Conservation (phyloP, 2,329 filamentous ascomycete species). For the Trichothecium roseum region DNA sequence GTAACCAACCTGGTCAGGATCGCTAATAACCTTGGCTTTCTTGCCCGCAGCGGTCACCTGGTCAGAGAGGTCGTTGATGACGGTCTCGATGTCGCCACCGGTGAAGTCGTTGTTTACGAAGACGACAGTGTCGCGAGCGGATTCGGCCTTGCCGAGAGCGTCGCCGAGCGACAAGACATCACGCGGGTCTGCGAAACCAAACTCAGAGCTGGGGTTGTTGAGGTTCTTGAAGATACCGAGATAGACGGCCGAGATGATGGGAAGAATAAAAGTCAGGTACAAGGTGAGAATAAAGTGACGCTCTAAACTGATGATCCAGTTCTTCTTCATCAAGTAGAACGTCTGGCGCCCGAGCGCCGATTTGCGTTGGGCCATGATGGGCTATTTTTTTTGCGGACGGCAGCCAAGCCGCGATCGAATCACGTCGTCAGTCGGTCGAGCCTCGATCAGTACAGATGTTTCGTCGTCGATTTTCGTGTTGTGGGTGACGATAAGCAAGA, state of each 20-base stretch:
- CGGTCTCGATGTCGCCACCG: conserved; percentile 57
- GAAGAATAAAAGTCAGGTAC: conserved; percentile 45
- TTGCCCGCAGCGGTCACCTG: conserved; percentile 13
- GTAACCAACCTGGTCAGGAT: conserved; percentile 17
- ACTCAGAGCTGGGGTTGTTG: conserved; percentile 63
- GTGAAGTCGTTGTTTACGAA: conserved; percentile 64
- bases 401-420: too few species aligned
- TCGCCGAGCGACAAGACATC: conserved; percentile 54
- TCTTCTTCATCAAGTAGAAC: conserved; percentile 46
- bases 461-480: too few species aligned
- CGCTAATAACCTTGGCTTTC: conserved; percentile 11
- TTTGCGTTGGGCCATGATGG: conserved; percentile 22
- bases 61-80: conserved; percentile 41
- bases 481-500: too few species aligned
- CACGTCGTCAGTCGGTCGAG: too few species aligned
- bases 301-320: conserved; percentile 42
- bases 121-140: conserved; percentile 51
- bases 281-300: conserved; percentile 40
- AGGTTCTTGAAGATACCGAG: conserved; percentile 63
- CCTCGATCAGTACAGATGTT: too few species aligned
- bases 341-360: conserved; percentile 37
- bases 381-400: too few species aligned
- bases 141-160: conserved; percentile 46
- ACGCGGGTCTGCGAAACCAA: conserved; percentile 53
- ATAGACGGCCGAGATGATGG: conserved; percentile 44